Conservation (phyloP, 768 basidiomycete species). For the Auricularia heimuer region DNA sequence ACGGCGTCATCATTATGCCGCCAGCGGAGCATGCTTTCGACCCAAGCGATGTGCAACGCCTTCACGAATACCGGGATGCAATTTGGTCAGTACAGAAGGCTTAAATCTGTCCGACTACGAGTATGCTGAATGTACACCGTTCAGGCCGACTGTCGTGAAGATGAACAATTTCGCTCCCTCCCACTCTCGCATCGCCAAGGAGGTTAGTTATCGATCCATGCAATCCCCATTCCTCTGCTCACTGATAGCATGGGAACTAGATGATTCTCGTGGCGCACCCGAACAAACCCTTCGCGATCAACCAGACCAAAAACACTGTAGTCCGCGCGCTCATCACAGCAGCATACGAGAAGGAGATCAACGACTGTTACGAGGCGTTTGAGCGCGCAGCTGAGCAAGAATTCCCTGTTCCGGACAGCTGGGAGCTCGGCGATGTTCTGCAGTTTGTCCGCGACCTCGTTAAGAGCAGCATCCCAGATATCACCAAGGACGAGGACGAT, state of each 20-base stretch:
- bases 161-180: constrained; percentile 8
- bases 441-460: constrained; percentile 27
- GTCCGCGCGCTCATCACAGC: background rate
- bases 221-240: background rate
- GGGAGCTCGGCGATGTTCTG: constrained; percentile 10
- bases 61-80: constrained; percentile 19
- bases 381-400: constrained; percentile 12
- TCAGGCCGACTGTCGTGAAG: constrained; percentile 28
- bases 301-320: background rate
- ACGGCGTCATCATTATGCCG: constrained; percentile 33
- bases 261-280: constrained; percentile 33
- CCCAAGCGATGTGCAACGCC: constrained; percentile 17
- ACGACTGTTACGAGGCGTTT: constrained; percentile 25
- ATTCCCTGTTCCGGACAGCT: constrained; percentile 1
- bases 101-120: background rate
- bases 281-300: constrained; percentile 25
- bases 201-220: constrained; percentile 13
- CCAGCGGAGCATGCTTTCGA: constrained; percentile 23
- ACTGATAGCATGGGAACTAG: constrained; percentile 13
- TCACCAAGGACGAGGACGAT: constrained; percentile 25
- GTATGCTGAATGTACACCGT: constrained; percentile 14
- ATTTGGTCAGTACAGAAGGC: background rate
- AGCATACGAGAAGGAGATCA: constrained; percentile 32
- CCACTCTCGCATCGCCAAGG: constrained; percentile 34
- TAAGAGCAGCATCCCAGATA: constrained; percentile 18